These are phyloP conservation scores for Hirsutella thompsonii DNA, from an alignment of 2,329 filamentous ascomycete species.

Conservation along the genomic window DNA sequence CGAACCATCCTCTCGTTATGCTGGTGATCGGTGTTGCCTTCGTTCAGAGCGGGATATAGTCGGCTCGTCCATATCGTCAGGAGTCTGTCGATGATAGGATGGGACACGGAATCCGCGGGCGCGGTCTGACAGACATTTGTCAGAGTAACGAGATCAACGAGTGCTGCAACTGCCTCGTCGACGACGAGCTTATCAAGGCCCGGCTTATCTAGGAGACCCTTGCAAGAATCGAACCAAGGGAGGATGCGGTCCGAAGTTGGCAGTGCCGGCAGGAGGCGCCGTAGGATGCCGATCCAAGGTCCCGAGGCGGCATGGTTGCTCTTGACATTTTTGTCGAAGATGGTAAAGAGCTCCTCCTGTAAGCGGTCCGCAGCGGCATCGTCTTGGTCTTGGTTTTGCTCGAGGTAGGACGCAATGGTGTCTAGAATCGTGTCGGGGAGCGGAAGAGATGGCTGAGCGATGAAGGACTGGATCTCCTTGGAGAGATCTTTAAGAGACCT, in stretches of 20 bases:
- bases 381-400: constrained; percentile 54
- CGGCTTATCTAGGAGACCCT: constrained; percentile 28
- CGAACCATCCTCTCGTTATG: constrained; percentile 37
- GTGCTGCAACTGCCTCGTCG: constrained; percentile 49
- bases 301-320: constrained; percentile 43
- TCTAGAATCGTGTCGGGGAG: constrained; percentile 52
- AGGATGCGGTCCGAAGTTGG: constrained; percentile 48
- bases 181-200: constrained; percentile 50
- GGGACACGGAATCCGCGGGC: constrained; percentile 27
- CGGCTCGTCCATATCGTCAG: constrained; percentile 45
- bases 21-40: constrained; percentile 22
- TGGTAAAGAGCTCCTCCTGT: constrained; percentile 56
- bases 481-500: constrained; percentile 49
- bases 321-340: constrained; percentile 53
- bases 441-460: constrained; percentile 39
- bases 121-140: constrained; percentile 41
- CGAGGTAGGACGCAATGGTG: constrained; percentile 53
- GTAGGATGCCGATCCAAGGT: constrained; percentile 56
- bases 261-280: constrained; percentile 50
- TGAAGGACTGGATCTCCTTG: constrained; percentile 40
- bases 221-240: constrained; percentile 56
- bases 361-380: constrained; percentile 57
- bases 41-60: constrained; percentile 21
- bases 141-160: constrained; percentile 51
- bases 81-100: constrained; percentile 42